phyloP scores from a whole-genome alignment of 2,329 filamentous ascomycete species.

The Dendrostoma leiphaemia region DNA sequence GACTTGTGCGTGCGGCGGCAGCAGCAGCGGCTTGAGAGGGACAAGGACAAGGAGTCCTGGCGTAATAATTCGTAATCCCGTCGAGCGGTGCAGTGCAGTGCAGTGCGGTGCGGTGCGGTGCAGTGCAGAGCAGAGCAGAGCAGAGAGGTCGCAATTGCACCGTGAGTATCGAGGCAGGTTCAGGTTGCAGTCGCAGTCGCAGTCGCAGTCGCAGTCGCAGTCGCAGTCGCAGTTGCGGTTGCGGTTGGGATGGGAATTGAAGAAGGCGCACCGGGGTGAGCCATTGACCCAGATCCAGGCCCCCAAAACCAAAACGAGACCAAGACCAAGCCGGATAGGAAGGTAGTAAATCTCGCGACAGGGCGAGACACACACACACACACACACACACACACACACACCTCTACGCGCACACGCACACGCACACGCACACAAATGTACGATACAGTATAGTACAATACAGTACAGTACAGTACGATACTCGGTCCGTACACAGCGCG shows the following conservation, averaged over 20 bases:
- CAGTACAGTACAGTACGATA: too few relatives aligned
- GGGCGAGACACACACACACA: conserved; percentile 1
- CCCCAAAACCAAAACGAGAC: conserved; percentile 12
- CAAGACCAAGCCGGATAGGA: conserved; percentile 17
- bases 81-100: too few relatives aligned
- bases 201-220: neutral
- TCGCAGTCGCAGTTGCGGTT: neutral
- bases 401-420: neutral
- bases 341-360: conserved; percentile 15
- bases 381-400: too few relatives aligned
- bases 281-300: conserved; percentile 12
- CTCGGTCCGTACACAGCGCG: too few relatives aligned
- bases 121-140: too few relatives aligned
- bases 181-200: neutral
- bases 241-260: conserved; percentile 1
- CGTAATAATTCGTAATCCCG: too few relatives aligned
- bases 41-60: conserved; percentile 1
- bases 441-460: neutral
- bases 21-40: neutral
- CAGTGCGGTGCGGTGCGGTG: too few relatives aligned
- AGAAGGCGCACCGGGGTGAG: conserved; percentile 9
- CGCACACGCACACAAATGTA: neutral
- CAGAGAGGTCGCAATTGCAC: too few relatives aligned
- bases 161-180: neutral
- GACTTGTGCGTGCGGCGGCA: neutral